Conservation (phyloP, 108 stramenopile species). For the Hondaea fermentalgiana region DNA sequence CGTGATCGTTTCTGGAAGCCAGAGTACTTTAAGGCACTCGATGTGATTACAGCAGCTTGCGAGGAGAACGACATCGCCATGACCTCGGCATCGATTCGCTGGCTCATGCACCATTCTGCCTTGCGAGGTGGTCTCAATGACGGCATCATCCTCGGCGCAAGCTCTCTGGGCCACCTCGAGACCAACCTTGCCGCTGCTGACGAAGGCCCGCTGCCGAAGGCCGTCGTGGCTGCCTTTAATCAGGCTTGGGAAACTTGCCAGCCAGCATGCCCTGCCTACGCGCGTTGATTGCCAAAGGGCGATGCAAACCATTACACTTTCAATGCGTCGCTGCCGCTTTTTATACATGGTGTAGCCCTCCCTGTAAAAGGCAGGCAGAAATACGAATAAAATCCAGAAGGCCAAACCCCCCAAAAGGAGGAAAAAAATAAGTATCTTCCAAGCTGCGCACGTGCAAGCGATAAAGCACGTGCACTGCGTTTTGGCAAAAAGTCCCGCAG, state of each 20-base stretch:
- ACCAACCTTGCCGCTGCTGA: conserved; percentile 57
- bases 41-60: conserved; percentile 56
- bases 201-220: conserved; percentile 41
- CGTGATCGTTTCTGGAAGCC: conserved; percentile 69
- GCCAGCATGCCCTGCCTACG: neutral
- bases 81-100: conserved; percentile 72
- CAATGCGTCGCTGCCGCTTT: no score
- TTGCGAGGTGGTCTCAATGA: conserved; percentile 48
- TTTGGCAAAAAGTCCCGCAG: no score
- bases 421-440: no score
- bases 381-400: no score
- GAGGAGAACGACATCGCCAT: conserved; percentile 52
- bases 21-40: conserved; percentile 65
- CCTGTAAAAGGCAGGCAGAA: no score
- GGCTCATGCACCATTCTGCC: conserved; percentile 73
- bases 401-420: no score
- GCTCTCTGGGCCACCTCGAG: conserved; percentile 62
- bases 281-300: neutral
- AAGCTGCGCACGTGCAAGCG: no score
- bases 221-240: conserved; percentile 59
- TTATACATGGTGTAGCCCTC: no score
- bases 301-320: no score
- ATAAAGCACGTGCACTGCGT: no score
- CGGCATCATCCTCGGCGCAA: conserved; percentile 71
- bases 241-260: conserved; percentile 46